Base-by-base conservation (phyloP, 495 filamentous ascomycete species). In the Penicillium soppii region DNA sequence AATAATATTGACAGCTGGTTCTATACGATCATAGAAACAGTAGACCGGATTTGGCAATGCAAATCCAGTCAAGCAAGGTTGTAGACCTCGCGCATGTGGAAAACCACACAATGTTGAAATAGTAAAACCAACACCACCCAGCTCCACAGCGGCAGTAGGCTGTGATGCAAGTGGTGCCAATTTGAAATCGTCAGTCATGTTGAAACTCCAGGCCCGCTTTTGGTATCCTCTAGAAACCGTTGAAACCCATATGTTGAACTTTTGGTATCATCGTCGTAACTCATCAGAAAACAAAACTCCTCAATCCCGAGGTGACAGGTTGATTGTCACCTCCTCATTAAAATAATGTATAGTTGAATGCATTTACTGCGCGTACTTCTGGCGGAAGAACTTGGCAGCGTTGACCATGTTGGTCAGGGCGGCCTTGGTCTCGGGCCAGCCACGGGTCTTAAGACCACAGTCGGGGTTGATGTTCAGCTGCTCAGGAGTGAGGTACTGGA, bases 401-500 rank as follows among this genome's bases (percentile, higher is more conserved):
- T 88, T 85, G 73, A 97, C 90, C 90, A 97, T 86, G 81, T 96
- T 92, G 54, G 75, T 79, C 65, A 97, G 78, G 50, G 91, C 87
- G 63, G 86, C 88, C 83, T 95, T 95, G 69, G 91, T 94, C 87
- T 98, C 92, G 65, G 84, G 79, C 92, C 91, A 96, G 76, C 91
- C 84, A 58, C 94, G 87, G 59, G 94, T 98, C 88, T 98, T 98
- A 33, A 98, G 83, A 78, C 94, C 94, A 66, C 94, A 98, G 77
- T 98, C 94, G 53, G 95, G 94, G 81, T 97, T 91, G 79, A 96
- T 85, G 92, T 92, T 97, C 73, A 97, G 89, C 80, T 97, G 91
- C 53, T 96, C 88, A 33, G 91, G 90, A 76, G 84, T 87, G 72
- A 96, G 88, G 82, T 88, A 92, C 73, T 86, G 74, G 47, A 97